Conservation (phyloP, 192 early-diverging fungal genomes). For the Funneliformis mosseae region DNA sequence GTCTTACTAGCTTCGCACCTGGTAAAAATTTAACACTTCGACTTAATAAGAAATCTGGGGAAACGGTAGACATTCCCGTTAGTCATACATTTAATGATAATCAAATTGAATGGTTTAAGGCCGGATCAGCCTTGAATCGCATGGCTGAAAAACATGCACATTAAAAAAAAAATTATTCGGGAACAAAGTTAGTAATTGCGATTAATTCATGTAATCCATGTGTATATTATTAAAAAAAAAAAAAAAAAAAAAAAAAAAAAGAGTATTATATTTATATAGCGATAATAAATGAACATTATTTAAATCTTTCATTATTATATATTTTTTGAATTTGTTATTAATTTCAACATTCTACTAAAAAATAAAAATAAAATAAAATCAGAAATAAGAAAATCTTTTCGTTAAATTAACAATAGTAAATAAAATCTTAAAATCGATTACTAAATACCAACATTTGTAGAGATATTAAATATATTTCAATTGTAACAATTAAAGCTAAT, state of each 20-base stretch:
- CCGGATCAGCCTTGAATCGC: constrained; percentile 83
- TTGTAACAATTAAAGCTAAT: too few species aligned
- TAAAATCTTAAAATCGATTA: not conserved
- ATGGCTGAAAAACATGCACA: constrained; percentile 60
- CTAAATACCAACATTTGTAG: not conserved
- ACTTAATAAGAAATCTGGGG: constrained; percentile 80
- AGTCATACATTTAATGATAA: constrained; percentile 99
- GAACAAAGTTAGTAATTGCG: too few species aligned
- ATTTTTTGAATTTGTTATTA: too few species aligned
- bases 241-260: too few species aligned
- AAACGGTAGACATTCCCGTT: constrained; percentile 73
- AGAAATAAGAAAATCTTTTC: too few species aligned
- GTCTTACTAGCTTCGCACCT: constrained; percentile 79
- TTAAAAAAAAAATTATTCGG: not conserved
- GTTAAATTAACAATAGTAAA: too few species aligned
- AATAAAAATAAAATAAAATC: too few species aligned
- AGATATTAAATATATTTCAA: not conserved
- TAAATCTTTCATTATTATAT: too few species aligned
- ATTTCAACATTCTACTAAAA: too few species aligned
- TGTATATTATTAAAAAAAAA: not conserved
- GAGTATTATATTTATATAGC: too few species aligned
- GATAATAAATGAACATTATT: too few species aligned
- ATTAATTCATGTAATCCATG: not conserved
- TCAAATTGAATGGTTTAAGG: constrained; percentile 99
- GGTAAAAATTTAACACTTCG: constrained; percentile 86